Conservation (phyloP, 495 filamentous ascomycete species). For the Annulohypoxylon maeteangense region DNA sequence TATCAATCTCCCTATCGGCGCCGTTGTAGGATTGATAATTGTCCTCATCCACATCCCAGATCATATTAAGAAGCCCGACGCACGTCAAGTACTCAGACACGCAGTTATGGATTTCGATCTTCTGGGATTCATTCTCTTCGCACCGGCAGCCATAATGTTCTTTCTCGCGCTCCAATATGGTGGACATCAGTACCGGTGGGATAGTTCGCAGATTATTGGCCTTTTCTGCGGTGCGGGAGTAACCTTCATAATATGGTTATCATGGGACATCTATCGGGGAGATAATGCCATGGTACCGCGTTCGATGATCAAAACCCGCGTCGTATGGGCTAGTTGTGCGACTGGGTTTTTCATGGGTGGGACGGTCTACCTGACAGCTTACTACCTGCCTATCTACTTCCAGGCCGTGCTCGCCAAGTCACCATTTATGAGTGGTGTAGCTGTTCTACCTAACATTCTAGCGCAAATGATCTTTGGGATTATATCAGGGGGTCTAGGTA, state of each 20-base stretch:
- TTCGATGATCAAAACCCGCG: slow-evolving; percentile 26
- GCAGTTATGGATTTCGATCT: slow-evolving; percentile 55
- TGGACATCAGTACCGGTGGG: slow-evolving; percentile 59
- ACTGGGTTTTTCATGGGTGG: slow-evolving; percentile 3
- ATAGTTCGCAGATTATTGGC: slow-evolving; percentile 45
- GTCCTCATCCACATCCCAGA: slow-evolving; percentile 60
- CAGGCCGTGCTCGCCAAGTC: slow-evolving; percentile 63
- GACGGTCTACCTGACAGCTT: slow-evolving; percentile 29
- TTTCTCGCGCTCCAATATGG: slow-evolving; percentile 64
- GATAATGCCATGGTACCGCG: slow-evolving; percentile 53
- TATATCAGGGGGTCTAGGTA: slow-evolving; percentile 57
- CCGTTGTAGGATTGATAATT: slow-evolving; percentile 43
- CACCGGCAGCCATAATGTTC: slow-evolving; percentile 55
- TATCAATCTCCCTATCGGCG: slow-evolving; percentile 55
- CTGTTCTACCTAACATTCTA: slow-evolving; percentile 62
- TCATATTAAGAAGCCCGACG: slow-evolving; percentile 19
- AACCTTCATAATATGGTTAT: slow-evolving; percentile 52
- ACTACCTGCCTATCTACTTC: slow-evolving; percentile 71
- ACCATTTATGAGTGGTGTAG: slow-evolving; percentile 60
- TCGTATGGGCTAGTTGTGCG: slow-evolving; percentile 36
- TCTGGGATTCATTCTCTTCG: slow-evolving; percentile 58
- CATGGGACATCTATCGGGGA: slow-evolving; percentile 57
- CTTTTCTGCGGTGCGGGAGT: slow-evolving; percentile 56
- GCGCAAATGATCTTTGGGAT: slow-evolving; percentile 59
- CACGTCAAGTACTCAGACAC: background rate